Evolutionary conservation across 2,329 filamentous ascomycete species (phyloP), one percentile per base, ranked within the genome.

Genomic region (Blastomyces gilchristii): DNA sequence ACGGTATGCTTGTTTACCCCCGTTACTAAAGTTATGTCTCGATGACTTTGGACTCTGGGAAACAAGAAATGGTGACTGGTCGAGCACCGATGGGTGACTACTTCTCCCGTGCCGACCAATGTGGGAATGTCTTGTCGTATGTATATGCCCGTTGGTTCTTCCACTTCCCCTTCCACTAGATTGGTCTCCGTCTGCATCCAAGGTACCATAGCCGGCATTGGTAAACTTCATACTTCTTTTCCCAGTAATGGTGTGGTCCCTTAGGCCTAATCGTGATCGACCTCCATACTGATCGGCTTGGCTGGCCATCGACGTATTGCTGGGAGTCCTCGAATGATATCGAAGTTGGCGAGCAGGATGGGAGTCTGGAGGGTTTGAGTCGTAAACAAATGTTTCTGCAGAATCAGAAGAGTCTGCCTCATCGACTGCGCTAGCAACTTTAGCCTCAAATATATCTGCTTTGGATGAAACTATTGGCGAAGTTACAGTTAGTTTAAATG

Each of bases 151-250:
- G 54, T 82, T 82, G 2, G 85, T 86, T 37, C 88, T 86, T 28
- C 79, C 79, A 64, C 80, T 83, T 69, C 83, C 86, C 63, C 86
- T 81, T 18, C 81, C 80, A 28, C 81, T 84, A 62, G 85, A 85
- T 66, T 84, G 84, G 18, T 87, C 85, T 63, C 87, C 85, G 22
- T 91, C 87, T 58, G 82, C 86, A 59, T 86, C 82, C 25, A 80
- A 77, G 65, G 79, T 81, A 66, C 83, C 85, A 66, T 68, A 65
- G 5, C 62, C 54, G n/a, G 60, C 86, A 74, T 90, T 90, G 1
- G 90, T 93, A 72, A 97, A 97, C 71, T 97, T 97, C 91, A 96
- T 97, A 76, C 88, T 95, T 78, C 90, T 91, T 78, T 95, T 97
- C 68, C 88, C 84, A 9, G 83, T 83, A 22, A 88, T 80, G 57